Base-by-base conservation (phyloP, 768 basidiomycete species). In the Daedaleopsis nitida region DNA sequence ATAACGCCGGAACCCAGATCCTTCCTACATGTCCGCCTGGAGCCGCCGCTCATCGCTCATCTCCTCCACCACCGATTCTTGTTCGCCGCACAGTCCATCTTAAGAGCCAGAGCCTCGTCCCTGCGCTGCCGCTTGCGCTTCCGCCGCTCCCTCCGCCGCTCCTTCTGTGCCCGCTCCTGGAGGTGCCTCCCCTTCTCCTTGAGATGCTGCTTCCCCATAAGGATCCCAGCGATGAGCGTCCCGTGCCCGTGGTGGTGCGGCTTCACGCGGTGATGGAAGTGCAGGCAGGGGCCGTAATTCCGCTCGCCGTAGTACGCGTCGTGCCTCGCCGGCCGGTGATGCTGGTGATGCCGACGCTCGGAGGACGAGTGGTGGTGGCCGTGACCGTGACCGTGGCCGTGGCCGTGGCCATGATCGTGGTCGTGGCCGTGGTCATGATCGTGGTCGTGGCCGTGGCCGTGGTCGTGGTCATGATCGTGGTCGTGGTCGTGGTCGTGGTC, bases 241-340 rank as follows among this genome's bases (percentile, higher is more conserved):
- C 67, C 65, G 23, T 62, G 49, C 10, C 70, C 68, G 39, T 69
- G 65, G 47, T 67, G 64, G 17, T 65, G 66, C 21, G 67, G 38
- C 44, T 50, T 64, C 37, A 66, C 56, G 11, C 68, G 70, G 34
- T 65, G 68, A 21, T 63, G 64, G 57, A 69, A 69, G 55, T 68
- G 70, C 12, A 71, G 62, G 50, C 57, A 66, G 5, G 55, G 65
- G 27, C 54, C 55, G 21, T 62, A 45, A 37, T 66, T 34, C 43
- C 58, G 62, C 52, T 66, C 54, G 34, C 60, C 52, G 32, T 62
- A 52, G 37, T 57, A 54, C 42, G 61, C 57, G 34, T 68, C 60
- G 32, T 63, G 57, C 27, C 32, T 7, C 51, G 35, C 32, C 39
- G 51, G 56, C 34, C 43, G 60, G 34, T 19, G 56, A 24, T 38